These are phyloP conservation scores for Fusarium nanum DNA, from an alignment of 2,329 filamentous ascomycete genomes.

Conservation along the genomic window DNA sequence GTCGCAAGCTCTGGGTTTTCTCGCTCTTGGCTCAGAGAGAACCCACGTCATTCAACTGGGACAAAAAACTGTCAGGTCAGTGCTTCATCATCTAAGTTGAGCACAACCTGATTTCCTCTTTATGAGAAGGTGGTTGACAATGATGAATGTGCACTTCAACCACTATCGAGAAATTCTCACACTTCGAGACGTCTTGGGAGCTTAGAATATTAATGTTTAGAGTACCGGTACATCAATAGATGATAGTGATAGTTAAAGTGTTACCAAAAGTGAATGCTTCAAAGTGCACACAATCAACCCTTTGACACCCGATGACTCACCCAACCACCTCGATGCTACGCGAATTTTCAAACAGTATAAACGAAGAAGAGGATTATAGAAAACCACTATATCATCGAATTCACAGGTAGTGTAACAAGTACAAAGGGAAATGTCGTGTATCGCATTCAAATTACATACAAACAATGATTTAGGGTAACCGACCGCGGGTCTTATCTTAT, in stretches of 20 bases:
- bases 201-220: conserved; percentile 30
- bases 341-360: neutral
- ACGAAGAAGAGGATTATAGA: neutral
- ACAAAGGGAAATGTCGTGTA: neutral
- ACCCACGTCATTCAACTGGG: conserved; percentile 13
- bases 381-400: neutral
- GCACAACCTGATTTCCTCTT: conserved; percentile 44
- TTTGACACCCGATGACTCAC: neutral
- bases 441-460: neutral
- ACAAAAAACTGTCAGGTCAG: conserved; percentile 32
- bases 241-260: neutral
- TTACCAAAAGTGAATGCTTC: neutral
- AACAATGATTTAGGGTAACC: conserved; percentile 23
- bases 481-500: conserved; percentile 36
- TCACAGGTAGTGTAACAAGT: neutral
- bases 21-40: conserved; percentile 29
- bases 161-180: conserved; percentile 36
- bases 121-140: conserved; percentile 38
- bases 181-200: conserved; percentile 48
- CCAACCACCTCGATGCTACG: neutral
- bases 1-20: conserved; percentile 45
- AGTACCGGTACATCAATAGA: conserved; percentile 14
- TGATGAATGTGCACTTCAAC: conserved; percentile 57
- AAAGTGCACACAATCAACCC: neutral
- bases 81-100: conserved; percentile 44